A percentile compares a stretch with the other conserved stretches of the same genome.
Conservation (phyloP, 2,329 filamentous ascomycete genomes). For the Pseudohalonectria lignicola region DNA sequence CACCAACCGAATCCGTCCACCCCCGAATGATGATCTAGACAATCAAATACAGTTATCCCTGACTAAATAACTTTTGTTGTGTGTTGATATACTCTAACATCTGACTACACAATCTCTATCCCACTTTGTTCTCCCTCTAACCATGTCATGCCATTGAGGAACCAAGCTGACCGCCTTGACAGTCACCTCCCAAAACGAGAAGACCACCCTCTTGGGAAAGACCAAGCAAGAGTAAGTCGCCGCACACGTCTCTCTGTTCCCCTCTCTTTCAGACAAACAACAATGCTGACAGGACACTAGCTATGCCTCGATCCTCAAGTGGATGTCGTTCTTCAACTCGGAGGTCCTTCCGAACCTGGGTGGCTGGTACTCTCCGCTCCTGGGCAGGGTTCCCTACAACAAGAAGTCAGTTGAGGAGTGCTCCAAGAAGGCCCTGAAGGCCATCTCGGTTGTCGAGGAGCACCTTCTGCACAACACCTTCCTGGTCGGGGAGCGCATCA, state of each 20-base stretch:
- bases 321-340: constrained; percentile 93
- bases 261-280: not conserved
- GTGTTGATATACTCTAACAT: constrained; percentile 90
- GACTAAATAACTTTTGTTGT: constrained; percentile 63
- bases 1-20: constrained; percentile 3
- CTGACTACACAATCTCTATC: constrained; percentile 42
- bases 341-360: constrained; percentile 68
- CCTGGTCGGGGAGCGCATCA: constrained; percentile 95
- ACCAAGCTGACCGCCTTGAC: no score
- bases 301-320: constrained; percentile 94
- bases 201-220: constrained; percentile 98
- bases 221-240: constrained; percentile 88
- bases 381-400: constrained; percentile 81
- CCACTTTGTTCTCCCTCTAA: constrained; percentile 10
- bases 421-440: constrained; percentile 57
- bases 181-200: constrained; percentile 99
- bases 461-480: constrained; percentile 90
- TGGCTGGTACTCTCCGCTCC: constrained; percentile 77
- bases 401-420: constrained; percentile 90
- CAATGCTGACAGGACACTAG: constrained; percentile 19
- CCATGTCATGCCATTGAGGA: no score
- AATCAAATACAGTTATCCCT: constrained; percentile 93
- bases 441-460: constrained; percentile 64
- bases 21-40: constrained; percentile 59
- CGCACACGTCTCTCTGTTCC: no score